Base-by-base conservation (phyloP, 495 filamentous ascomycete genomes). In the Viridothelium virens region DNA sequence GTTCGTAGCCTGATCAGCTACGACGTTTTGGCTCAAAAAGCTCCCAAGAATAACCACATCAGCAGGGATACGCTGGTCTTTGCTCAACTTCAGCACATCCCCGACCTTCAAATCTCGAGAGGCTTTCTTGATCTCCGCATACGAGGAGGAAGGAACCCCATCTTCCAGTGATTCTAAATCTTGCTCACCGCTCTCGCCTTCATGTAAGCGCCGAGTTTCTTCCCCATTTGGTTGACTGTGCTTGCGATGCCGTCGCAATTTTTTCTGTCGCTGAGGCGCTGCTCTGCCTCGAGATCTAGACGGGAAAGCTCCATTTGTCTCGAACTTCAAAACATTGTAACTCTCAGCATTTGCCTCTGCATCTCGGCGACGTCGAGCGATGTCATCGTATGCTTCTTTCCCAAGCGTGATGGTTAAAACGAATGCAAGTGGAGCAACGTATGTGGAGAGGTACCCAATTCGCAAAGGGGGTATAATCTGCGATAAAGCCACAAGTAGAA, bases 341-440 rank as follows among this genome's bases (percentile, higher is more conserved):
- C 85, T 85, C 76, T 99, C 95, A 7, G 92, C 87, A 76, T 99
- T 99, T 0, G 93, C 92, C 77, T 97, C 95, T 14, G 87, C 86
- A 78, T 99, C 95, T 67, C 95, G 84, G 47, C 87, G 82, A 66
- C 95, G 81, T 53, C 95, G 80, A 61, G 84, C 87, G 72, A 99
- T 89, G 78, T 99, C 95, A 76, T 99, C 95, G 62, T 89, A 85
- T 1, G 95, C 95, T 75, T 99, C 95, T 74, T 99, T 99, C 31
- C 91, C 93, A 66, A 99, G 77, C 0, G 95, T 96, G 67, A 99
- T 90, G 5, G 85, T 75, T 47, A 99, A 83, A 63, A 99, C 95
- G 74, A 96, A 96, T 12, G 87, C 91, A 67, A 99, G 77, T 12
- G 95, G 95, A 16, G 89, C 92, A 73, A 97, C 87, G 71, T 97